Base-by-base conservation (phyloP, 2,329 filamentous ascomycete genomes). In the Fusarium chlamydosporum region DNA sequence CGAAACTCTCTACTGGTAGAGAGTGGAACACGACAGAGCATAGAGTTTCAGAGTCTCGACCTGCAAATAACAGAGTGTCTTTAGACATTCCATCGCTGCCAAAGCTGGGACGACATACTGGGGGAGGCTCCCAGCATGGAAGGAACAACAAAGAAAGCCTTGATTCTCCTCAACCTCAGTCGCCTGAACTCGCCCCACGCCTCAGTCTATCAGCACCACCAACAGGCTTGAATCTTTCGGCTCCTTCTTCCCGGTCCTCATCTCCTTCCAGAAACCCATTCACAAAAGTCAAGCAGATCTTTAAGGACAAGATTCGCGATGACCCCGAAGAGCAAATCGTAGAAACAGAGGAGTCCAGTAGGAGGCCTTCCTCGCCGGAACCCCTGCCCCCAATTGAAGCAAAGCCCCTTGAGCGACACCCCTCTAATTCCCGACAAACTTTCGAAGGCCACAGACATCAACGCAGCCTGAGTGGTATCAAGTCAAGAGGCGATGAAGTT, bases 261-360 rank as follows among this genome's bases (percentile, higher is more conserved):
- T 93, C 91, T 8, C 91, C 91, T 31, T 80, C 82, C 0, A 85
- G 89, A 52, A 91, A 88, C 55, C 85, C 87, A 1, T 80, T 89
- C 60, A 79, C 79, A 29, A 87, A 84, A 71, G 84, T 88, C 56
- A 87, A 84, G 73, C 82, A 81, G 59, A 86, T 86, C 16, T 85
- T 88, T 61, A 83, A 84, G 6, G 86, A 88, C 61, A 85, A 83
- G 65, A 84, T 82, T 57, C 81, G 81, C 40, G 85, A 85, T 33
- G 79, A 80, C 4, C 72, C 63, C n/a, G 70, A 72, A 31, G 80
- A 82, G 11, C 69, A 75, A 15, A 55, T 61, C 3, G 74, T 74
- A 5, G 77, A 75, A 8, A 79, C 79, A 31, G 80, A 82, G 34
- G 78, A 80, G 5, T 74, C 59, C 6, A 63, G 74, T 4, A 68